A percentile compares a stretch with the other conserved stretches of the same genome.
Conservation (phyloP, 2,329 filamentous ascomycete species). For the Epichloe scottii region DNA sequence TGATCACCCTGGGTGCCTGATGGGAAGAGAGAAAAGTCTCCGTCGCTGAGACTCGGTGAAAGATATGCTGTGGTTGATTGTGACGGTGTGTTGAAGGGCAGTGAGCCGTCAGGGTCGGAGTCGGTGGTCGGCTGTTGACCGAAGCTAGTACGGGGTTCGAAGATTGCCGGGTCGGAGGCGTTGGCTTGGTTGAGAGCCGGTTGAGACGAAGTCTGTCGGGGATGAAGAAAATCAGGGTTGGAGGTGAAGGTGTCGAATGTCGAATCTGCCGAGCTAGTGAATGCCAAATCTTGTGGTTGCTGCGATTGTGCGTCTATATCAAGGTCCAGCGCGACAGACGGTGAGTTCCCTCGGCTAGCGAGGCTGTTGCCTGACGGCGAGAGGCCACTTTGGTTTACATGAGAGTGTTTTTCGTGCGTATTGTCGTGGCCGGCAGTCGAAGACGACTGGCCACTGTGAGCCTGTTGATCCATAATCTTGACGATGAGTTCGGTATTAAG, state of each 20-base stretch:
- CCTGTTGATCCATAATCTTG: constrained; percentile 30
- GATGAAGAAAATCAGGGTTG: constrained; percentile 36
- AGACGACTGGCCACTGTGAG: constrained; percentile 44
- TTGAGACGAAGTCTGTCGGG: constrained; percentile 28
- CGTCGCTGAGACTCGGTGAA: constrained; percentile 36
- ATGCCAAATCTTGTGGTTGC: constrained; percentile 24
- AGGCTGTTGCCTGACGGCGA: constrained; percentile 50
- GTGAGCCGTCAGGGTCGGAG: constrained; percentile 22
- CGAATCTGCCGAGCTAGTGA: constrained; percentile 14
- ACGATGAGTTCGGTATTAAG: constrained; percentile 3
- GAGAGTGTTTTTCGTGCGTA: constrained; percentile 37
- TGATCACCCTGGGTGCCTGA: constrained; percentile 40
- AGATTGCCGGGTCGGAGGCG: constrained; percentile 25
- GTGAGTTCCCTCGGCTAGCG: constrained; percentile 27
- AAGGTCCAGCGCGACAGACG: constrained; percentile 43
- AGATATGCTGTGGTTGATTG: constrained; percentile 31
- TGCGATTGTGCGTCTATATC: constrained; percentile 37
- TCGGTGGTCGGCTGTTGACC: constrained; percentile 27
- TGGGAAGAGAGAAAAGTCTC: constrained; percentile 55
- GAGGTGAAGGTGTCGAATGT: constrained; percentile 33
- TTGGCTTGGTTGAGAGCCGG: constrained; percentile 16
- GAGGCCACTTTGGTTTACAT: constrained; percentile 54
- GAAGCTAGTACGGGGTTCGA: constrained; percentile 32
- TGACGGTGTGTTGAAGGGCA: constrained; percentile 29
- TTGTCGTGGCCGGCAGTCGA: constrained; percentile 31